phyloP scores from a whole-genome alignment of 441 rosid species.

The Croton laevigatus region DNA sequence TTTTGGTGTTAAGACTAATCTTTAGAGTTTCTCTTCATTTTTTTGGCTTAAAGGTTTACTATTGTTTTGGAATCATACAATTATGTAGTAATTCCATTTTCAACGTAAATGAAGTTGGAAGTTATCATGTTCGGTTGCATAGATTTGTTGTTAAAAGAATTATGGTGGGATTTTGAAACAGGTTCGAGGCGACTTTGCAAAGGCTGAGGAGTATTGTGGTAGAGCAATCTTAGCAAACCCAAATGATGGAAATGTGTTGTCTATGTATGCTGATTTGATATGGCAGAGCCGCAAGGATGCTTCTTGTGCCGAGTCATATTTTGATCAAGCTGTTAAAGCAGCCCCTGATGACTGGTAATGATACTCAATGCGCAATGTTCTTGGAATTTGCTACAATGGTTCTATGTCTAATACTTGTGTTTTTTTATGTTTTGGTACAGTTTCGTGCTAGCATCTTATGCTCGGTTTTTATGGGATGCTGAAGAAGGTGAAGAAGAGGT shows the following conservation, averaged over 20 bases:
- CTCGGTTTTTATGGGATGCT: constrained; percentile 83
- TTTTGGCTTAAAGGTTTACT: neutral
- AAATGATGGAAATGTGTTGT: constrained; percentile 63
- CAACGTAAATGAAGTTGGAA: no score
- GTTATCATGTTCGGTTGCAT: neutral
- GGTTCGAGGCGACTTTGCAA: constrained; percentile 56
- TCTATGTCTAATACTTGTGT: no score
- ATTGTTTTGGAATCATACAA: neutral
- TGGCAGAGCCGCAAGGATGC: constrained; percentile 72
- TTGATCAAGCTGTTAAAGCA: constrained; percentile 71
- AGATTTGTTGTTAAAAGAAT: constrained; percentile 7
- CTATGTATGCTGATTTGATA: constrained; percentile 75
- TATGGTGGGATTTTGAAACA: constrained; percentile 25
- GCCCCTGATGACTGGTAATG: constrained; percentile 75
- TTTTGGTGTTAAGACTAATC: neutral
- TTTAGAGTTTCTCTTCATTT: neutral
- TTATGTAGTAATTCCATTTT: no score
- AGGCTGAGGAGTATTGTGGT: constrained; percentile 79
- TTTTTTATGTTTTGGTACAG: constrained; percentile 41
- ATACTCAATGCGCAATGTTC: neutral
- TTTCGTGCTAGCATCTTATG: constrained; percentile 78
- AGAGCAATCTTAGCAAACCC: constrained; percentile 68
- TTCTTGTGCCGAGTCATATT: constrained; percentile 66
- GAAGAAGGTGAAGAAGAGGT: constrained; percentile 44
- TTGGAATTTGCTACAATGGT: neutral